Evolutionary conservation across 805 yeast species (phyloP).

Genomic region (Spencermartinsiella europaea): DNA sequence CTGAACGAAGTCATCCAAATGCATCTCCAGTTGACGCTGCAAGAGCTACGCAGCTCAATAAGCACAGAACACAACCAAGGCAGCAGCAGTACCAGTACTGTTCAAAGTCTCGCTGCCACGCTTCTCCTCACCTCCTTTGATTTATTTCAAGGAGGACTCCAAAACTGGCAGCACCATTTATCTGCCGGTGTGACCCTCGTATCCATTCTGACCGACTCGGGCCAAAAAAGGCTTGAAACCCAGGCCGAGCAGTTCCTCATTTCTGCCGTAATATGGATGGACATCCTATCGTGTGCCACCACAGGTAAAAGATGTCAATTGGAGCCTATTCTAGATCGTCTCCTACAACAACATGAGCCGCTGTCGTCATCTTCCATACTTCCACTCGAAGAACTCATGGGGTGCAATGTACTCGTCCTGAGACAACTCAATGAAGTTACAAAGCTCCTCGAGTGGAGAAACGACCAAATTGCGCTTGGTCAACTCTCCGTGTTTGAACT

Average conservation of each 20-base stretch:
- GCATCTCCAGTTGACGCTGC: constrained; percentile 7
- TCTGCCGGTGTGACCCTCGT: constrained; percentile 5
- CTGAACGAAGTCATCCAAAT: background rate
- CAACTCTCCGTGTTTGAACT: constrained; percentile 1
- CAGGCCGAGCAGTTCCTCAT: constrained; percentile 6
- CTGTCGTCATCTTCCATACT: too few relatives aligned
- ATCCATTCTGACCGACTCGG: constrained; percentile 1
- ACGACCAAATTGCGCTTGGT: background rate
- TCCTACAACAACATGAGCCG: background rate
- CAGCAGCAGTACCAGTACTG: background rate
- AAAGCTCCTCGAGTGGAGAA: constrained; percentile 2
- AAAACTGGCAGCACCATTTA: constrained; percentile 8
- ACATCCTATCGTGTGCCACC: constrained; percentile 6
- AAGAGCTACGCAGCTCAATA: constrained; percentile 5
- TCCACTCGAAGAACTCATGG: constrained; percentile 9
- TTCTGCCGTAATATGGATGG: constrained; percentile 9
- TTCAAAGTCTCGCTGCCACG: constrained; percentile 4
- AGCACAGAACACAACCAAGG: background rate
- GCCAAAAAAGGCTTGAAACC: background rate
- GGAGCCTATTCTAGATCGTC: background rate
- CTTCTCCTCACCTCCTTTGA: constrained; percentile 8
- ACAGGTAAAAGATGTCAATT: constrained; percentile 1
- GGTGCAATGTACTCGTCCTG: constrained; percentile 6
- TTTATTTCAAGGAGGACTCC: constrained; percentile 7
- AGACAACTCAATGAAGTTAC: constrained; percentile 9